phyloP scores from a whole-genome alignment of 2,329 filamentous ascomycete species.

The Aspergillus sp. region DNA sequence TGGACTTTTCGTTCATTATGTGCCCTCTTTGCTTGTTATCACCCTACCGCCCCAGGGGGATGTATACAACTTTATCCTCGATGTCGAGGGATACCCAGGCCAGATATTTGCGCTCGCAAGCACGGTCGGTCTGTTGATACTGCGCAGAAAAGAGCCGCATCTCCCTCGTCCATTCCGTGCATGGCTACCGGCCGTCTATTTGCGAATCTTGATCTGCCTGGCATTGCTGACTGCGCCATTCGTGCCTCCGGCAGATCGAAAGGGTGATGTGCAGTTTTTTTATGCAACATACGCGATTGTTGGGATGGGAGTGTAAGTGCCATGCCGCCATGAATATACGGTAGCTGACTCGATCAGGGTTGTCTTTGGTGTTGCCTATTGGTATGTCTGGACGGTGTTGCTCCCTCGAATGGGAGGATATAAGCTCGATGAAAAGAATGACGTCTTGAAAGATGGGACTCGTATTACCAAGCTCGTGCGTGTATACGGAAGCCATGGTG shows the following conservation, averaged over 20 bases:
- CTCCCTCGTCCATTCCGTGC: conserved; percentile 64
- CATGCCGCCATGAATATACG: conserved; percentile 10
- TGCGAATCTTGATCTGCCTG: conserved; percentile 55
- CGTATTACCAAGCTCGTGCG: conserved; percentile 59
- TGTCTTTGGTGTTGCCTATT: conserved; percentile 61
- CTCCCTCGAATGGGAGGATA: conserved; percentile 62
- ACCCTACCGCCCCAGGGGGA: conserved; percentile 62
- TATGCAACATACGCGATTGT: conserved; percentile 56
- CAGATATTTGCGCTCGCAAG: conserved; percentile 61
- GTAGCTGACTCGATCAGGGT: conserved; percentile 45
- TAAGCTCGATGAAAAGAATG: conserved; percentile 60
- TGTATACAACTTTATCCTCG: conserved; percentile 71
- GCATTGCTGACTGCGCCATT: conserved; percentile 62
- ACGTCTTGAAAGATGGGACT: conserved; percentile 65
- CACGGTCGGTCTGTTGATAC: conserved; percentile 58
- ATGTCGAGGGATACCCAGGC: conserved; percentile 68
- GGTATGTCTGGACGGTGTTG: conserved; percentile 65
- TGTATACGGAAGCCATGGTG: conserved; percentile 5
- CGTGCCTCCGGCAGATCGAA: conserved; percentile 55
- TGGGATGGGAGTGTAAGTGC: conserved; percentile 45
- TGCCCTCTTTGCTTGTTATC: conserved; percentile 68
- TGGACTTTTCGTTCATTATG: conserved; percentile 66
- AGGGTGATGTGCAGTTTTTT: conserved; percentile 47
- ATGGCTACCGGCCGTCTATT: conserved; percentile 59
- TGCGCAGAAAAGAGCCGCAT: conserved; percentile 60